These are phyloP conservation scores for Hysterangium stoloniferum DNA, from an alignment of 768 basidiomycete genomes.

Conservation along the genomic window DNA sequence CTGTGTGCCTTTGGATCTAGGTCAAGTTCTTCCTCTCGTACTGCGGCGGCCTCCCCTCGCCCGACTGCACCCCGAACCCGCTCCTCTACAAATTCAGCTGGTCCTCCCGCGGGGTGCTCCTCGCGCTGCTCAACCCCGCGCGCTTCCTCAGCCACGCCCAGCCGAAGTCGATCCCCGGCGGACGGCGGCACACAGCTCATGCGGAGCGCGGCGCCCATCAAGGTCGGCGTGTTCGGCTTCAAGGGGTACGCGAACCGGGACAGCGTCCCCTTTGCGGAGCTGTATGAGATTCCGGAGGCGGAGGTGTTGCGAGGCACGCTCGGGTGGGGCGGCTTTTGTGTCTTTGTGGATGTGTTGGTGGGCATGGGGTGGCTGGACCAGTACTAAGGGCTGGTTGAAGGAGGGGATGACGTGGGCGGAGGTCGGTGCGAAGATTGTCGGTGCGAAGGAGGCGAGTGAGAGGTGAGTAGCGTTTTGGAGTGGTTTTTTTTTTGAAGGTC, in stretches of 20 bases:
- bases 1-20: conserved; percentile 38
- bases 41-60: conserved; percentile 94
- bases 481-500: too few species aligned
- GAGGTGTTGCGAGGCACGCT: conserved; percentile 90
- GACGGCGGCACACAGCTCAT: conserved; percentile 87
- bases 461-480: too few species aligned
- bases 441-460: too few species aligned
- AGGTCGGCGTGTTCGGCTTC: conserved; percentile 92
- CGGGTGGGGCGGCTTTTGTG: conserved; percentile 94
- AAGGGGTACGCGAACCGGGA: conserved; percentile 97
- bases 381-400: too few species aligned
- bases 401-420: too few species aligned
- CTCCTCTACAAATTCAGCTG: conserved; percentile 99
- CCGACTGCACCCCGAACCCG: conserved; percentile 86
- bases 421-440: too few species aligned
- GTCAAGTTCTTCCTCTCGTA: conserved; percentile 89
- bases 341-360: conserved; percentile 84
- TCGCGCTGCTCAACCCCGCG: conserved; percentile 88
- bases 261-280: conserved; percentile 84
- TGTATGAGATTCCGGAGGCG: conserved; percentile 89
- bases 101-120: conserved; percentile 93
- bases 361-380: conserved; percentile 83
- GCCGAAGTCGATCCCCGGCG: conserved; percentile 57
- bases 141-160: conserved; percentile 66
- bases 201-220: conserved; percentile 87